Base-by-base conservation (phyloP, 306 rosid species). In the Alnus glutinosa region DNA sequence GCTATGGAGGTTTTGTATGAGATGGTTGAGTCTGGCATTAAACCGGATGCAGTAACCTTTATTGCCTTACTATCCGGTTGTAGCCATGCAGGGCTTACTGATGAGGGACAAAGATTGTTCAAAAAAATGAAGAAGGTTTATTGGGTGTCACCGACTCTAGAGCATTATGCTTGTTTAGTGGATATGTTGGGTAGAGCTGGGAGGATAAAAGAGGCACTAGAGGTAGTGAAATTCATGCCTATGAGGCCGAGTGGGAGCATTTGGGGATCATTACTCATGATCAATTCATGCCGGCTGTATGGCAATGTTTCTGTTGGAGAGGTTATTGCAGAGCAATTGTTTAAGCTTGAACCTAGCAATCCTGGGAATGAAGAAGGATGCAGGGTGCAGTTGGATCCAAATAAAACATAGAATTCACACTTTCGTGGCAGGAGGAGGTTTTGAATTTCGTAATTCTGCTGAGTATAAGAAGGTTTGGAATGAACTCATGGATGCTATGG, bases 221-320 rank as follows among this genome's bases (percentile, higher is more conserved):
- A 54, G 42, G 71, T 78, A 61, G 87, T 80, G 32, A 79, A 82
- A 79, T 78, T 49, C 78, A 80, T 89, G 87, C 89, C 91, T n/a
- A 80, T 89, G 91, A 87, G 76, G 67, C 89, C 89, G 4, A 82
- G 83, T 76, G 86, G 88, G 16, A 85, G 89, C 86, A 80, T 87
- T 69, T 85, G 88, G 88, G 93, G 91, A 10, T 89, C 91, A 34
- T 75, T 89, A 81, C 85, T n/a, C n/a, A n/a, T n/a, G n/a, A n/a
- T 89, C 42, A 89, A 87, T 76, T 85, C 91, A 14, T 87, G 90
- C 76, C 55, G 82, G 49, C 86, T 87, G 30, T 47, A 84, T 32
- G 80, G 93, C 13, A 71, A 89, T 52, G 88, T 87, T 80, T 37
- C 51, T 70, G 84, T 84, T 0, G 91, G 85, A 1, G 86, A 87